phyloP scores from a whole-genome alignment of 2,329 filamentous ascomycete species.

The Ophiosphaerella narmari region DNA sequence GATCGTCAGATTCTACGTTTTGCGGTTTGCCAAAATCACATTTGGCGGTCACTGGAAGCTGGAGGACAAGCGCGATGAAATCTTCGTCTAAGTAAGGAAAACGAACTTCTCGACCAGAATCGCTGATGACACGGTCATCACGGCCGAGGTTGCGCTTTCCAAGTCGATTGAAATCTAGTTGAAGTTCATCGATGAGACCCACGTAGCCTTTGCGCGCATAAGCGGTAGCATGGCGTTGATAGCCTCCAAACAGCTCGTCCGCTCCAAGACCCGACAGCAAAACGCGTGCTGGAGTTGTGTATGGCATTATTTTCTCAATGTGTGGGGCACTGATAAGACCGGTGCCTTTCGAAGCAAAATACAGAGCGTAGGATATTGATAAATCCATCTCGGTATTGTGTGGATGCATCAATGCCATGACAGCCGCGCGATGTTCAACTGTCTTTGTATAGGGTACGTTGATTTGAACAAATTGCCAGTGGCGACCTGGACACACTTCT shows the following conservation, averaged over 20 bases:
- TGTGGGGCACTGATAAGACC: conserved; percentile 51
- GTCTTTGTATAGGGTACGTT: conserved; percentile 83
- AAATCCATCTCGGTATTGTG: conserved; percentile 99
- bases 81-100: conserved; percentile 91
- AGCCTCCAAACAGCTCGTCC: conserved; percentile 95
- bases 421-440: conserved; percentile 66
- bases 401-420: conserved; percentile 81
- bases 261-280: conserved; percentile 91
- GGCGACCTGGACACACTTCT: conserved; percentile 68
- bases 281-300: conserved; percentile 75
- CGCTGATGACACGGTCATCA: conserved; percentile 86
- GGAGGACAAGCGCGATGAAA: conserved; percentile 80
- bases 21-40: conserved; percentile 72
- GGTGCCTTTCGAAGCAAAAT: conserved; percentile 83
- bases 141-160: conserved; percentile 94
- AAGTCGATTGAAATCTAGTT: conserved; percentile 81
- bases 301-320: conserved; percentile 46
- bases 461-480: conserved; percentile 84
- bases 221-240: conserved; percentile 79
- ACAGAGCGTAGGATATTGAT: conserved; percentile 90
- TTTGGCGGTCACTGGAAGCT: conserved; percentile 77
- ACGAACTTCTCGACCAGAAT: conserved; percentile 86
- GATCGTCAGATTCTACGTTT: conserved; percentile 24
- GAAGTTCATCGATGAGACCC: conserved; percentile 79
- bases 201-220: conserved; percentile 70